Evolutionary conservation across 2,329 filamentous ascomycete genomes (phyloP).

Genomic region (Fusarium temperatum): DNA sequence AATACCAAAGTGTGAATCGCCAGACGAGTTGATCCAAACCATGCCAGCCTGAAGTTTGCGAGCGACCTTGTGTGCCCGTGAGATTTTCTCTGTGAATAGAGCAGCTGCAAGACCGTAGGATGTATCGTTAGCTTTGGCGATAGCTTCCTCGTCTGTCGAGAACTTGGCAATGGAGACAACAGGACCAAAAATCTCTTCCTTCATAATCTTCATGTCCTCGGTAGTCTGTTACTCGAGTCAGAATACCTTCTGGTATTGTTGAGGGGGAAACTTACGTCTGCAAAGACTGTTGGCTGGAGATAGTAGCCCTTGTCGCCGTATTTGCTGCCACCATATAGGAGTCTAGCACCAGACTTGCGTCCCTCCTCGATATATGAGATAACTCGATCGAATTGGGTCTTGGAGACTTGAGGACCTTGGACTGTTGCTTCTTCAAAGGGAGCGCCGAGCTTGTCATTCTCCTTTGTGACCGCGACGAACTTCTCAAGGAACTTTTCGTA

Average conservation of each 20-base stretch:
- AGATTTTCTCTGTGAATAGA: slow-evolving; percentile 64
- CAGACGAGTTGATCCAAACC: slow-evolving; percentile 50
- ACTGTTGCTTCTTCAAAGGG: slow-evolving; percentile 69
- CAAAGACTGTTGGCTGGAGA: slow-evolving; percentile 42
- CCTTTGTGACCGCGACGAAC: slow-evolving; percentile 58
- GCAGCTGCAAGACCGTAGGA: slow-evolving; percentile 64
- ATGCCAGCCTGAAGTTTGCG: slow-evolving; percentile 63
- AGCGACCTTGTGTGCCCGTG: slow-evolving; percentile 48
- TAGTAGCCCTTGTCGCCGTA: slow-evolving; percentile 41
- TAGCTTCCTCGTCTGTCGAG: slow-evolving; percentile 35
- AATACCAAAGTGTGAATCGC: slow-evolving; percentile 40
- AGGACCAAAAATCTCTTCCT: slow-evolving; percentile 46
- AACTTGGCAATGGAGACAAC: slow-evolving; percentile 43
- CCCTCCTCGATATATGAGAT: slow-evolving; percentile 71
- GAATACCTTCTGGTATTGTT: slow-evolving; percentile 27
- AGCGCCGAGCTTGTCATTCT: slow-evolving; percentile 67
- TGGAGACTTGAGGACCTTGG: slow-evolving; percentile 73
- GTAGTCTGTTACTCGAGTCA: slow-evolving; percentile 26
- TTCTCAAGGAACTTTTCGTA: slow-evolving; percentile 67
- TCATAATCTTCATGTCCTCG: slow-evolving; percentile 41
- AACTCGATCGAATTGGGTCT: slow-evolving; percentile 70
- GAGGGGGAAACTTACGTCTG: slow-evolving; percentile 29
- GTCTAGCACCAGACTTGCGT: slow-evolving; percentile 68
- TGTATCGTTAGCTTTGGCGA: slow-evolving; percentile 50
- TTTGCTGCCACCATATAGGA: slow-evolving; percentile 52